phyloP scores from a whole-genome alignment of 108 stramenopile genomes.

The Fistulifera solaris region DNA sequence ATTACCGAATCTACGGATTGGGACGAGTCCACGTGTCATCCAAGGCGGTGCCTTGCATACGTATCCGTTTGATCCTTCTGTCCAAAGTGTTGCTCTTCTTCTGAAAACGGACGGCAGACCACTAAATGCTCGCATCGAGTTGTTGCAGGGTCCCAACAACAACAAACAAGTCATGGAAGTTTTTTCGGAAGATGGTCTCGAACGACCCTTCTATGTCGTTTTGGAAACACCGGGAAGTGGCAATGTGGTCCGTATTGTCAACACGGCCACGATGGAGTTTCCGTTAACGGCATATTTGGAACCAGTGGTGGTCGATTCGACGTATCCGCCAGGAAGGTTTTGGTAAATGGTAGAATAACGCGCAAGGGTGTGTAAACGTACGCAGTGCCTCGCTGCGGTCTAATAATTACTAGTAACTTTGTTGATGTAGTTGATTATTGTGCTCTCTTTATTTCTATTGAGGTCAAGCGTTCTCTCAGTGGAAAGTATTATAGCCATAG shows the following conservation, averaged over 20 bases:
- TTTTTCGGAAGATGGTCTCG: slow-evolving; percentile 76
- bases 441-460: too few species aligned
- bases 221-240: slow-evolving; percentile 75
- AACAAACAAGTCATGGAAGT: slow-evolving; percentile 82
- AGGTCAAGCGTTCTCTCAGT: too few species aligned
- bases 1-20: neutral
- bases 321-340: too few species aligned
- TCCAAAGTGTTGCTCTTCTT: slow-evolving; percentile 54
- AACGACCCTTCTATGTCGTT: slow-evolving; percentile 70
- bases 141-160: slow-evolving; percentile 81
- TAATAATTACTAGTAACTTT: too few species aligned
- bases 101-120: slow-evolving; percentile 74
- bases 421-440: too few species aligned
- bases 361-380: too few species aligned
- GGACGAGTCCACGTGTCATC: slow-evolving; percentile 30
- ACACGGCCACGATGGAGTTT: slow-evolving; percentile 77
- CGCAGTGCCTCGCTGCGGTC: too few species aligned
- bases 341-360: too few species aligned
- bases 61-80: slow-evolving; percentile 57
- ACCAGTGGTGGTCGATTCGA: slow-evolving; percentile 13
- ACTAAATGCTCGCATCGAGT: slow-evolving; percentile 65
- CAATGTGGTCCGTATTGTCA: slow-evolving; percentile 71
- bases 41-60: slow-evolving; percentile 75
- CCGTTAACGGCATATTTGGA: slow-evolving; percentile 63
- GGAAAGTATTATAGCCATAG: too few species aligned